phyloP scores from a whole-genome alignment of 148 eudicot species.

The Cornus suecica region DNA sequence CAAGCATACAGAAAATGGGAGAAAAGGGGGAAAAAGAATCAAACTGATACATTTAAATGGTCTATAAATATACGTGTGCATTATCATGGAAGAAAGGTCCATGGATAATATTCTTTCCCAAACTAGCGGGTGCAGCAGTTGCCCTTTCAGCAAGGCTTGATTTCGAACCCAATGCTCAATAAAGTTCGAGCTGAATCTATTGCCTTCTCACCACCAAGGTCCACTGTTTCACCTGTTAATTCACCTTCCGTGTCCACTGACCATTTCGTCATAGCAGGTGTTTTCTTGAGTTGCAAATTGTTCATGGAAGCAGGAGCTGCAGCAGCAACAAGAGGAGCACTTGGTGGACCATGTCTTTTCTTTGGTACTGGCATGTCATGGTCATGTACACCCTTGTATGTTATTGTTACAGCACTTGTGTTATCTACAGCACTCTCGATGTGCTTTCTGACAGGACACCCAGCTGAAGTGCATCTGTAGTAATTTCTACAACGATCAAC shows the following conservation, averaged over 20 bases:
- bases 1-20: neutral
- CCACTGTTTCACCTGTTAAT: constrained; percentile 23
- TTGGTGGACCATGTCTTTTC: constrained; percentile 41
- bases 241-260: constrained; percentile 31
- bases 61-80: neutral
- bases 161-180: constrained; percentile 66
- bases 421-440: constrained; percentile 65
- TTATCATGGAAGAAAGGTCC: neutral
- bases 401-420: constrained; percentile 44
- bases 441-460: constrained; percentile 92
- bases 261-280: constrained; percentile 30
- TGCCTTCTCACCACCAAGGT: constrained; percentile 39
- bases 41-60: neutral
- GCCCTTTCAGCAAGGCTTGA: constrained; percentile 44
- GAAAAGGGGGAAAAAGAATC: neutral
- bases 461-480: constrained; percentile 79
- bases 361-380: constrained; percentile 75
- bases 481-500: constrained; percentile 58
- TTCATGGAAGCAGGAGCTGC: constrained; percentile 30
- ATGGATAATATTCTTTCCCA: neutral
- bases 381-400: constrained; percentile 78
- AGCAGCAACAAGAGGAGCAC: constrained; percentile 25
- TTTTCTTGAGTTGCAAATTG: constrained; percentile 20
- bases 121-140: neutral
- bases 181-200: constrained; percentile 50